Evolutionary conservation across 2,329 filamentous ascomycete genomes (phyloP).

Genomic region (Phyllosticta ampelicida): DNA sequence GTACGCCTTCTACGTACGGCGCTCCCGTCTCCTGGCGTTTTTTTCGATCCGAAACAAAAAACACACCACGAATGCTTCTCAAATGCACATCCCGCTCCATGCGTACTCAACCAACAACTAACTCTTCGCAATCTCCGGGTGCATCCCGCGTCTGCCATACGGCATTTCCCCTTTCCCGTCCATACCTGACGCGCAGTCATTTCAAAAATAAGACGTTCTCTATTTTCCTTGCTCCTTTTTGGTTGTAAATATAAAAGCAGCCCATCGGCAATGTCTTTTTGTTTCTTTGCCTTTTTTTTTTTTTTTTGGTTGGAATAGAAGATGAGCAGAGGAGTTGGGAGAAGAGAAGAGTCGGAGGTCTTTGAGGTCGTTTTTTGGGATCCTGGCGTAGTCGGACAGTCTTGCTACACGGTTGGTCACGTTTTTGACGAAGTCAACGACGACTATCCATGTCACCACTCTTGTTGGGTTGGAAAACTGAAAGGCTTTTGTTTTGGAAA

Average conservation of each 20-base stretch:
- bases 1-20: neutral
- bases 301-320: constrained; percentile 8
- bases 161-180: neutral
- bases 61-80: constrained; percentile 5
- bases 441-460: neutral
- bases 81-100: constrained; percentile 1
- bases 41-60: constrained; percentile 4
- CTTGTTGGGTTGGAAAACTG: neutral
- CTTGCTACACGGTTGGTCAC: neutral
- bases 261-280: constrained; percentile 8
- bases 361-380: neutral
- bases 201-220: neutral
- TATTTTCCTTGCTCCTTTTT: constrained; percentile 4
- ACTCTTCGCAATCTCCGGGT: neutral
- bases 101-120: neutral
- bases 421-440: neutral
- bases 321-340: constrained; percentile 1
- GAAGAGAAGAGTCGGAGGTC: neutral
- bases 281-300: no score
- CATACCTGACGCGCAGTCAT: neutral
- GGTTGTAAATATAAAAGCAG: constrained; percentile 8
- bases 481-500: neutral
- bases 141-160: constrained; percentile 5
- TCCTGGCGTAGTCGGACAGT: constrained; percentile 5
- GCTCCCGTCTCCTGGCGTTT: constrained; percentile 5